Evolutionary conservation across 2,329 filamentous ascomycete genomes (phyloP).

Genomic region (Fusarium sp.): DNA sequence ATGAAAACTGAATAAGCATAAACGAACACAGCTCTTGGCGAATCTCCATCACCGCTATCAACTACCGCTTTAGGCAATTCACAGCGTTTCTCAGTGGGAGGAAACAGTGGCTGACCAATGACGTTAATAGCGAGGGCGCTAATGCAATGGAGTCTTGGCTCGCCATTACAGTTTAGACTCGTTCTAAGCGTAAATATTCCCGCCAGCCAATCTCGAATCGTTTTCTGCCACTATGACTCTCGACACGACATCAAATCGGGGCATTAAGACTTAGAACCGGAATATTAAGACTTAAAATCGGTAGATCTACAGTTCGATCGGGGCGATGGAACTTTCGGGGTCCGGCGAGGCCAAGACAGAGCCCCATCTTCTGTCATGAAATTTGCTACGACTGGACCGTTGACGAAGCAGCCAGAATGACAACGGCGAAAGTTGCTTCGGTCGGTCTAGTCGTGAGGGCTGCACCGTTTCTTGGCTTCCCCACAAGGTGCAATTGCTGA

Average conservation of each 20-base stretch:
- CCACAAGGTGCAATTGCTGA: background rate
- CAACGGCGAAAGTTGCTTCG: slow-evolving; percentile 1
- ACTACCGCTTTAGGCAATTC: slow-evolving; percentile 4
- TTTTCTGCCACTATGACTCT: background rate
- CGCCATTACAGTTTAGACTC: background rate
- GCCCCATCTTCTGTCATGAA: background rate
- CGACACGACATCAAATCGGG: background rate
- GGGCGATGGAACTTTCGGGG: background rate
- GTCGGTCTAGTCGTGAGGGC: slow-evolving; percentile 2
- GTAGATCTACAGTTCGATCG: background rate
- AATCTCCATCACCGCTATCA: background rate
- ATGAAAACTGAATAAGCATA: background rate
- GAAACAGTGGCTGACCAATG: background rate
- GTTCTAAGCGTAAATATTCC: background rate
- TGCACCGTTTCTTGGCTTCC: slow-evolving; percentile 6
- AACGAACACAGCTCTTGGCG: background rate
- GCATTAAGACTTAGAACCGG: slow-evolving; percentile 6
- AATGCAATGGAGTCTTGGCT: slow-evolving; percentile 10
- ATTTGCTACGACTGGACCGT: background rate
- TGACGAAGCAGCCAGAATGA: background rate
- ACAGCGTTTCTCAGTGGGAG: background rate
- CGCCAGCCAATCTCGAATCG: background rate
- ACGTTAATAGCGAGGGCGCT: background rate
- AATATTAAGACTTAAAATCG: background rate
- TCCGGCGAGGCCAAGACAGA: background rate